phyloP scores from a whole-genome alignment of 2,329 filamentous ascomycete species.

The Pseudogymnoascus sp. region DNA sequence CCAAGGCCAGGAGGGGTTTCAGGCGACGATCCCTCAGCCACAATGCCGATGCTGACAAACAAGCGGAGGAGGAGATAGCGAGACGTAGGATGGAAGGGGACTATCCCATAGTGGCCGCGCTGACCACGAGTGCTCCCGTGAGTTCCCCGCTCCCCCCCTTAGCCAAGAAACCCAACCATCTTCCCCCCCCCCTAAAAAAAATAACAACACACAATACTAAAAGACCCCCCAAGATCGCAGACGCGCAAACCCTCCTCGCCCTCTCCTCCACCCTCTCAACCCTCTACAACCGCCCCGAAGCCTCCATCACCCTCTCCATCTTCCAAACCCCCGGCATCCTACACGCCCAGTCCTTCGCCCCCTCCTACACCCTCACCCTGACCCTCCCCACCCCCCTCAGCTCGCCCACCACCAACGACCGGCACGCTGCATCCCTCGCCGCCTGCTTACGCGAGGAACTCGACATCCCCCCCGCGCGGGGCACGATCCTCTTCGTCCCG shows the following conservation, averaged over 20 bases:
- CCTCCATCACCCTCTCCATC: background rate
- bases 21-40: too few species aligned
- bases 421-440: background rate
- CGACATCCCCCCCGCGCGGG: background rate
- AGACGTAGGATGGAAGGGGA: background rate
- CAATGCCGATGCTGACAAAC: too few species aligned
- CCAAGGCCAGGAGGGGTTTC: background rate
- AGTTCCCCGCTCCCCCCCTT: background rate
- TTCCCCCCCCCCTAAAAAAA: too few species aligned
- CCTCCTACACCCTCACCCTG: background rate
- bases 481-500: background rate
- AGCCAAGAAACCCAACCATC: too few species aligned
- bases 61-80: background rate
- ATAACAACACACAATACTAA: background rate
- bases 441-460: background rate
- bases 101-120: background rate
- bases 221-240: background rate
- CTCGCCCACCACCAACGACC: background rate
- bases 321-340: background rate
- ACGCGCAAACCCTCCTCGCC: background rate
- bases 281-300: background rate
- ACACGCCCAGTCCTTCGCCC: background rate
- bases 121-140: background rate
- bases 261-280: background rate
- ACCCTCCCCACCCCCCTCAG: background rate